phyloP scores from a whole-genome alignment of 2,329 filamentous ascomycete genomes.

The Beauveria scarabaeidicola region DNA sequence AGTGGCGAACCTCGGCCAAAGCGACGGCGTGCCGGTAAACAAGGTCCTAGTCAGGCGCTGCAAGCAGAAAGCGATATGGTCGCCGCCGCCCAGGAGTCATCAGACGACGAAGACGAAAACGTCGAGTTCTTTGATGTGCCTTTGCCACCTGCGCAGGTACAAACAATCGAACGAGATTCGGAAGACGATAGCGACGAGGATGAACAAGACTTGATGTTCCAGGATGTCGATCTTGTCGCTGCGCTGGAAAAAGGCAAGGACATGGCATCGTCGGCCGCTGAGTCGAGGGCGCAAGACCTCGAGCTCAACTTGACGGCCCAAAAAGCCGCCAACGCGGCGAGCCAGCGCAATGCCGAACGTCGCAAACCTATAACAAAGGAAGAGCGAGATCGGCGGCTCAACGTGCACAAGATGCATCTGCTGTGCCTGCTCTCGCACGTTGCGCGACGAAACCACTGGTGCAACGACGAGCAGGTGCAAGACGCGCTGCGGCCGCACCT shows the following conservation, averaged over 20 bases:
- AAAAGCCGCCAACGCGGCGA: conserved; percentile 23
- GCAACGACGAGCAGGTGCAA: conserved; percentile 67
- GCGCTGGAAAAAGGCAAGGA: conserved; percentile 16
- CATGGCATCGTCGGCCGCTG: conserved; percentile 14
- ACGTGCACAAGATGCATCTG: conserved; percentile 81
- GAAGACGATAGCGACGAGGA: conserved; percentile 37
- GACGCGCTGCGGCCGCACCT: conserved; percentile 56
- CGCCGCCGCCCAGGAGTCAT: conserved; percentile 8
- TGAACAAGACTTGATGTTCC: conserved; percentile 30
- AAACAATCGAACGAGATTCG: conserved; percentile 42
- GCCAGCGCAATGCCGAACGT: conserved; percentile 28
- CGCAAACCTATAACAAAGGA: conserved; percentile 45
- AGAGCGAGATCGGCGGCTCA: conserved; percentile 51
- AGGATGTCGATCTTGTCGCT: conserved; percentile 38
- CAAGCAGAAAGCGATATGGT: not conserved
- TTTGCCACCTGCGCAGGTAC: conserved; percentile 38
- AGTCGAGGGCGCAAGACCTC: conserved; percentile 27
- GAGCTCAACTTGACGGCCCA: conserved; percentile 46
- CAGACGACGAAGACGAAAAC: conserved; percentile 29
- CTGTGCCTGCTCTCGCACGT: conserved; percentile 75
- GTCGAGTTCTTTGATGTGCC: conserved; percentile 43
- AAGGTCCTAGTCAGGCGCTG: not conserved
- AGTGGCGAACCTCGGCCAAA: conserved; percentile 33
- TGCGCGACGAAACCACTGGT: conserved; percentile 76
- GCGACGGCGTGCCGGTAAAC: conserved; percentile 23